Evolutionary conservation across 164 flowering plant genomes (phyloP).

Genomic region (Magnolia changhungtana): DNA sequence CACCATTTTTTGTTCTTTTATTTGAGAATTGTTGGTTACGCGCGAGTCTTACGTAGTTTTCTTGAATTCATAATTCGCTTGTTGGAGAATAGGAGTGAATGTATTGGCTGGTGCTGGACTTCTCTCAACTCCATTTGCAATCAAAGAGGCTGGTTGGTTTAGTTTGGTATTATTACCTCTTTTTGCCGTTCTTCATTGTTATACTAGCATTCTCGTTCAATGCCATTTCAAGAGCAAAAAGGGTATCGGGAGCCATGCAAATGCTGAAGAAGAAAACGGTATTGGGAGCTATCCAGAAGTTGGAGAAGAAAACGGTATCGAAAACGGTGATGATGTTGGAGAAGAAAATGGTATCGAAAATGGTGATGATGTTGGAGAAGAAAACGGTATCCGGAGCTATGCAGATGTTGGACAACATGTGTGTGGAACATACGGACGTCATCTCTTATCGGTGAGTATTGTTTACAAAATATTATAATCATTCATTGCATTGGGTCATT

Average conservation of each 20-base stretch:
- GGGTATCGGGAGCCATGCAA: conserved; percentile 64
- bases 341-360: no score
- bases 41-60: no score
- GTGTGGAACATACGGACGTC: conserved; percentile 74
- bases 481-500: neutral
- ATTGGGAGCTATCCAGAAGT: conserved; percentile 61
- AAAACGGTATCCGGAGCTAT: conserved; percentile 52
- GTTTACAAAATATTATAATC: neutral
- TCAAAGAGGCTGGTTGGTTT: conserved; percentile 84
- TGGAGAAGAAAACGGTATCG: conserved; percentile 49
- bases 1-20: neutral
- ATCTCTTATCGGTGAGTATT: conserved; percentile 58
- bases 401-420: conserved; percentile 95
- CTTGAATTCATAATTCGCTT: neutral
- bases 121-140: conserved; percentile 76
- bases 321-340: no score
- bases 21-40: neutral
- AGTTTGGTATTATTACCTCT: conserved; percentile 49
- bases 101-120: conserved; percentile 86
- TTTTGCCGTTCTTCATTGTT: conserved; percentile 66
- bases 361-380: conserved; percentile 3
- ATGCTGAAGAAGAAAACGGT: conserved; percentile 66
- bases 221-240: conserved; percentile 69
- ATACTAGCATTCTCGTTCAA: conserved; percentile 69
- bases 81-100: conserved; percentile 50